Conservation (phyloP, 768 basidiomycete genomes). For the Coprinellus micaceus region DNA sequence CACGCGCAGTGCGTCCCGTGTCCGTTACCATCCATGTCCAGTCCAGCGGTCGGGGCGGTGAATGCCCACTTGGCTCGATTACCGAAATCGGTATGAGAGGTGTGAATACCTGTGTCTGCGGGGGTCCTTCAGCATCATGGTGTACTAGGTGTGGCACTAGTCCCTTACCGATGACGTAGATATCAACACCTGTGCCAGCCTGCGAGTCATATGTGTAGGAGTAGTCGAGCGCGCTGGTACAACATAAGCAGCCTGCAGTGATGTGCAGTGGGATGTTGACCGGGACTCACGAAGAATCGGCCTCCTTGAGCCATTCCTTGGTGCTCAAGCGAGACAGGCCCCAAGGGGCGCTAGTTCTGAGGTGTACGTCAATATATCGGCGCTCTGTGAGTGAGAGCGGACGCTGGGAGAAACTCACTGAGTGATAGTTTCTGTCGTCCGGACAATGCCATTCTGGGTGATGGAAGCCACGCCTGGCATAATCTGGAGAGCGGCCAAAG, state of each 20-base stretch:
- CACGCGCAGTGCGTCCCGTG: slow-evolving; percentile 19
- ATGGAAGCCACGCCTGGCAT: slow-evolving; percentile 19
- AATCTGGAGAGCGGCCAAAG: slow-evolving; percentile 16
- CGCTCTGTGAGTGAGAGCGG: background rate
- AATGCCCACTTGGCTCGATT: slow-evolving; percentile 35
- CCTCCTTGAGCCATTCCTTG: background rate
- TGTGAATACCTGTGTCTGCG: slow-evolving; percentile 20
- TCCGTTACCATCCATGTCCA: slow-evolving; percentile 28
- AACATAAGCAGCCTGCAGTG: background rate
- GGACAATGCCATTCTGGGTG: slow-evolving; percentile 21
- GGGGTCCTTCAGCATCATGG: background rate
- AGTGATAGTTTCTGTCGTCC: slow-evolving; percentile 5
- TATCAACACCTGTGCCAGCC: slow-evolving; percentile 15
- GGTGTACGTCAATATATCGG: background rate
- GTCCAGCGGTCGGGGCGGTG: too few relatives aligned
- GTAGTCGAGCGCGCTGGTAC: slow-evolving; percentile 18
- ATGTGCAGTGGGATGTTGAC: background rate
- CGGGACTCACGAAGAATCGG: background rate
- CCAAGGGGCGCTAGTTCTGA: slow-evolving; percentile 30
- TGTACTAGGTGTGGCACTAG: too few relatives aligned
- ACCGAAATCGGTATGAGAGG: slow-evolving; percentile 26
- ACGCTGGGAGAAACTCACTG: slow-evolving; percentile 16
- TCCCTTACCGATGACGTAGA: slow-evolving; percentile 17
- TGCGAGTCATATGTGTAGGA: slow-evolving; percentile 15
- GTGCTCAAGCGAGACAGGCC: slow-evolving; percentile 27